Evolutionary conservation across 192 early-diverging fungal species (phyloP).

Genomic region (Backusella tarrabulga): DNA sequence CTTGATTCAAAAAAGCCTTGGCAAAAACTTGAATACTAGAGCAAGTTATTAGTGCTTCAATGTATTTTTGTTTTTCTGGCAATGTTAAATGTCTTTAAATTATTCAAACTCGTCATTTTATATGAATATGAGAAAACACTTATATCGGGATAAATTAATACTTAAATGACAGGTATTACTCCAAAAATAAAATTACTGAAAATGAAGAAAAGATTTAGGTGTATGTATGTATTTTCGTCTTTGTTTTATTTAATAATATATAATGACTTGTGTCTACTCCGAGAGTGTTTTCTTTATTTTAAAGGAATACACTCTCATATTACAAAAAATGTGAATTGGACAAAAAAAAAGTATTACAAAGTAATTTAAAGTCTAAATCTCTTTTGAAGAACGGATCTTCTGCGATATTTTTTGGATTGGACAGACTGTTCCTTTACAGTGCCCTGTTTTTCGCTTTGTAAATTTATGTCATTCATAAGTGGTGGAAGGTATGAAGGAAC

Average conservation of each 20-base stretch:
- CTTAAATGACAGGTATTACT: background rate
- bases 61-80: background rate
- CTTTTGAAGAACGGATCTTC: constrained; percentile 3
- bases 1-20: background rate
- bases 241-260: background rate
- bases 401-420: background rate
- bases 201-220: background rate
- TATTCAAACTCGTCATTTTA: background rate
- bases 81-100: background rate
- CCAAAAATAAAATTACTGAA: background rate
- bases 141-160: too few relatives aligned
- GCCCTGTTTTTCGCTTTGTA: background rate
- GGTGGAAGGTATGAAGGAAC: background rate
- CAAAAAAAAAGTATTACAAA: background rate
- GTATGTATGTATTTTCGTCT: background rate
- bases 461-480: background rate
- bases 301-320: background rate
- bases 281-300: background rate
- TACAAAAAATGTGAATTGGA: background rate
- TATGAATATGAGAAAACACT: background rate
- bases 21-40: background rate
- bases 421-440: background rate
- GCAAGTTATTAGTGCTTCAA: background rate
- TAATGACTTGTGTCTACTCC: background rate
- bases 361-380: background rate